phyloP scores from a whole-genome alignment of 495 filamentous ascomycete species.

The Penicillium alfredii region DNA sequence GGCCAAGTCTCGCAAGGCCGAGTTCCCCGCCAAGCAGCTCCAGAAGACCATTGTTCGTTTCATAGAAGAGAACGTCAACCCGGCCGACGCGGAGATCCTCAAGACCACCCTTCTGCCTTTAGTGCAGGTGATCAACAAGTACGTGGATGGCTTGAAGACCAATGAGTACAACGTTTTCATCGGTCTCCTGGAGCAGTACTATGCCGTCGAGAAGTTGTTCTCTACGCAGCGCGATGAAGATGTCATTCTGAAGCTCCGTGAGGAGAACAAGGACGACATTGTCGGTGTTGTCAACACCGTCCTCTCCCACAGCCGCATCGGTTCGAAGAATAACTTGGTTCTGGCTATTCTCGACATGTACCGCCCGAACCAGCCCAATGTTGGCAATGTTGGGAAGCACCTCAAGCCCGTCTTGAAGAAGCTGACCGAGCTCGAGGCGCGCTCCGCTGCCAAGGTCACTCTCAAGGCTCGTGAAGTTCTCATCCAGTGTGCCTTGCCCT shows the following conservation, averaged over 20 bases:
- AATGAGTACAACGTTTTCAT: conserved; percentile 85
- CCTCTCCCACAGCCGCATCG: conserved; percentile 86
- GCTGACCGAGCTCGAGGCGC: conserved; percentile 85
- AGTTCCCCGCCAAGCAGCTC: conserved; percentile 91
- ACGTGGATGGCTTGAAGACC: conserved; percentile 80
- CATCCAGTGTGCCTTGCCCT: conserved; percentile 94
- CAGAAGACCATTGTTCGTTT: conserved; percentile 79
- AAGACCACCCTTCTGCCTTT: conserved; percentile 73
- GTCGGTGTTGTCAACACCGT: conserved; percentile 76
- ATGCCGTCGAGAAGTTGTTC: conserved; percentile 78
- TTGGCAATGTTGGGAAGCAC: conserved; percentile 80
- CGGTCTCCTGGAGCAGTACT: conserved; percentile 70
- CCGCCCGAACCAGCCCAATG: conserved; percentile 85
- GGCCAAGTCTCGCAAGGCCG: conserved; percentile 63
- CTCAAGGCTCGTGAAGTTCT: conserved; percentile 94
- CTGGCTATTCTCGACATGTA: conserved; percentile 91
- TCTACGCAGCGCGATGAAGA: conserved; percentile 89
- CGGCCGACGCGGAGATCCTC: conserved; percentile 63
- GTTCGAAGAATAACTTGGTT: conserved; percentile 90
- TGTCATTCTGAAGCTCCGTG: conserved; percentile 86
- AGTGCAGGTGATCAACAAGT: conserved; percentile 72
- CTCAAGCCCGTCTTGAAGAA: conserved; percentile 78
- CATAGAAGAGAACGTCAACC: conserved; percentile 75
- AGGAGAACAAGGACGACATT: conserved; percentile 92
- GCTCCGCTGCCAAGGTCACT: conserved; percentile 88